phyloP scores from a whole-genome alignment of 2,329 filamentous ascomycete genomes.

The Trichoderma oligosporum region DNA sequence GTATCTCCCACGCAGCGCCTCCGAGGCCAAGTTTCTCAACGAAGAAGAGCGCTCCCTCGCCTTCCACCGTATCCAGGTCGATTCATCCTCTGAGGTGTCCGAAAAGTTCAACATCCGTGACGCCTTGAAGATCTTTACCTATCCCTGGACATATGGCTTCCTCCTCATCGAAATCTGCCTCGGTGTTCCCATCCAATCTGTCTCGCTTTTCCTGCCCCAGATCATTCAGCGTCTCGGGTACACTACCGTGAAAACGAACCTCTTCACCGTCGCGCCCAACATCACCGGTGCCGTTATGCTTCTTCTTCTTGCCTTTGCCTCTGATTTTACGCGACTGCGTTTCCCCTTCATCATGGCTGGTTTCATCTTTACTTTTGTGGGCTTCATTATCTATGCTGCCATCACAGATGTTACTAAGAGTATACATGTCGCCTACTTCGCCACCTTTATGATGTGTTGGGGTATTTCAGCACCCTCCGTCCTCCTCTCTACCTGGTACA shows the following conservation, averaged over 20 bases:
- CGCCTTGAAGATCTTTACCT: constrained; percentile 48
- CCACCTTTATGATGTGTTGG: constrained; percentile 80
- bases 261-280: constrained; percentile 80
- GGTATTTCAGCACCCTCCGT: constrained; percentile 72
- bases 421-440: constrained; percentile 67
- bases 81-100: constrained; percentile 61
- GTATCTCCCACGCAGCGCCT: constrained; percentile 63
- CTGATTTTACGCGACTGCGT: constrained; percentile 61
- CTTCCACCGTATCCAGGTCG: constrained; percentile 69
- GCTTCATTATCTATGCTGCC: constrained; percentile 74
- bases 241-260: constrained; percentile 60
- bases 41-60: constrained; percentile 65
- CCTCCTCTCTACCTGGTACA: constrained; percentile 64
- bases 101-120: constrained; percentile 51
- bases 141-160: constrained; percentile 48
- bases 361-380: constrained; percentile 69
- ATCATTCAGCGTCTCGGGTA: constrained; percentile 50
- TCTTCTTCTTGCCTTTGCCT: constrained; percentile 66
- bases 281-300: constrained; percentile 69
- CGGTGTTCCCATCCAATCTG: constrained; percentile 56
- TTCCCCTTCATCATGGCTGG: constrained; percentile 73
- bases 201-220: constrained; percentile 52
- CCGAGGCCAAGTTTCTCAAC: constrained; percentile 61
- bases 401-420: constrained; percentile 60
- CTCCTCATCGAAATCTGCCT: constrained; percentile 55